Percentiles rank a stretch among this genome's conserved stretches.
Conservation (phyloP, 208 protist genomes). For the Wallacemonas rigidus region DNA sequence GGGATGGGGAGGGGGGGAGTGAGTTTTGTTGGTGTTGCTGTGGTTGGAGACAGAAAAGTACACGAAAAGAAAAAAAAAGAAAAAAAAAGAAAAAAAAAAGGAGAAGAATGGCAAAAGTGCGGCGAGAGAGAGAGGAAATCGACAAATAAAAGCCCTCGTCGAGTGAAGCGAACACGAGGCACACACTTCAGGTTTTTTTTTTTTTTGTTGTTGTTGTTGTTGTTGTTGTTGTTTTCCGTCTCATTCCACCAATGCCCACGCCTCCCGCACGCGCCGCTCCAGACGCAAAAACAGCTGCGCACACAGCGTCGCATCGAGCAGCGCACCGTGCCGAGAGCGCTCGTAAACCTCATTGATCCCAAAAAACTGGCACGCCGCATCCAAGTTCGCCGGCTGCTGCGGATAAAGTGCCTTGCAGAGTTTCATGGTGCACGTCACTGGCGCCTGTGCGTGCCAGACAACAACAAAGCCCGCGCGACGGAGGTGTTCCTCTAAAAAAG, state of each 20-base stretch:
- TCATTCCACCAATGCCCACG: not conserved
- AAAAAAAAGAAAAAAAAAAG: not conserved
- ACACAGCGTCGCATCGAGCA: slow-evolving; percentile 57
- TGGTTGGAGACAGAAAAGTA: not conserved
- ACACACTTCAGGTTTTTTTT: not conserved
- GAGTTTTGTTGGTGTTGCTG: not conserved
- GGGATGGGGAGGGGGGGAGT: not conserved
- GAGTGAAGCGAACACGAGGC: not conserved
- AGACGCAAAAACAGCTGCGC: slow-evolving; percentile 52
- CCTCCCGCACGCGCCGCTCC: slow-evolving; percentile 3
- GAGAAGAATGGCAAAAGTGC: not conserved
- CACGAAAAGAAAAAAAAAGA: slow-evolving; percentile 6
- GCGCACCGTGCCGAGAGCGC: slow-evolving; percentile 45
- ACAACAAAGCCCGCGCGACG: slow-evolving; percentile 40
- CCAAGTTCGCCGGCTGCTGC: slow-evolving; percentile 39
- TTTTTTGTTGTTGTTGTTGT: slow-evolving; percentile 1
- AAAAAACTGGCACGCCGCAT: slow-evolving; percentile 41
- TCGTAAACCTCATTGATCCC: slow-evolving; percentile 30
- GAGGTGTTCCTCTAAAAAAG: slow-evolving; percentile 44
- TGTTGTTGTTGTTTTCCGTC: not conserved
- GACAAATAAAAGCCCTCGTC: not conserved
- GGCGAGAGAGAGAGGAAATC: not conserved
- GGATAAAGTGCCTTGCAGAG: slow-evolving; percentile 51
- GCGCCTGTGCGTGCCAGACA: slow-evolving; percentile 45
- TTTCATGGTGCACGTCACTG: slow-evolving; percentile 54